Evolutionary conservation across 495 filamentous ascomycete genomes (phyloP).

Genomic region (Neurospora terricola): DNA sequence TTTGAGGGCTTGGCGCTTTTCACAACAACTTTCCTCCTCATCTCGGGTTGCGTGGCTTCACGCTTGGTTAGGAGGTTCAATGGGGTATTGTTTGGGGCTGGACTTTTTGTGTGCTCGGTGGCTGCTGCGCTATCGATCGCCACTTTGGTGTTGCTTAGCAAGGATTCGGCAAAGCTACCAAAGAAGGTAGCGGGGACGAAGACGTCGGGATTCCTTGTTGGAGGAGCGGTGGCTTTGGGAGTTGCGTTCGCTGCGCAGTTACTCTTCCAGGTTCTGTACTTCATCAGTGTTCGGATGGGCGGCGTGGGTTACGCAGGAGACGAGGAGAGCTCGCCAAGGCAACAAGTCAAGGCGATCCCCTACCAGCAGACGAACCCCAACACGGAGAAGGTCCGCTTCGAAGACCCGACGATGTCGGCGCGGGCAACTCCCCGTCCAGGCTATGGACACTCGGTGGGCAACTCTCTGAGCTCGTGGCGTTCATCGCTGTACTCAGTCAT

Average conservation of each 20-base stretch:
- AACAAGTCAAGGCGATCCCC: constrained; percentile 35
- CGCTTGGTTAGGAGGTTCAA: constrained; percentile 13
- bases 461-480: constrained; percentile 43
- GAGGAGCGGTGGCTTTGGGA: constrained; percentile 30
- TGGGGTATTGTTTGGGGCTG: constrained; percentile 26
- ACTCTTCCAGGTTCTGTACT: constrained; percentile 29
- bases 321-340: constrained; percentile 13
- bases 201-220: constrained; percentile 24
- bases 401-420: constrained; percentile 7
- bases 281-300: constrained; percentile 18
- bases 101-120: constrained; percentile 25
- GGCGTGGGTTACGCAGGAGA: constrained; percentile 21
- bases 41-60: constrained; percentile 12
- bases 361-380: constrained; percentile 32
- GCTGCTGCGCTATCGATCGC: constrained; percentile 31
- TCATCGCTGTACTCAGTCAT: constrained; percentile 42
- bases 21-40: constrained; percentile 17
- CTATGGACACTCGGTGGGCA: constrained; percentile 30
- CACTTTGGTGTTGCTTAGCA: constrained; percentile 26
- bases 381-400: constrained; percentile 13
- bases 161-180: constrained; percentile 13
- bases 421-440: constrained; percentile 29
- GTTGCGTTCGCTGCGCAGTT: constrained; percentile 31
- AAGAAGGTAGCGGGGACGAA: constrained; percentile 23
- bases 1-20: constrained; percentile 26